Conservation (phyloP, 208 protist species). For the Crithidia fasciculata region DNA sequence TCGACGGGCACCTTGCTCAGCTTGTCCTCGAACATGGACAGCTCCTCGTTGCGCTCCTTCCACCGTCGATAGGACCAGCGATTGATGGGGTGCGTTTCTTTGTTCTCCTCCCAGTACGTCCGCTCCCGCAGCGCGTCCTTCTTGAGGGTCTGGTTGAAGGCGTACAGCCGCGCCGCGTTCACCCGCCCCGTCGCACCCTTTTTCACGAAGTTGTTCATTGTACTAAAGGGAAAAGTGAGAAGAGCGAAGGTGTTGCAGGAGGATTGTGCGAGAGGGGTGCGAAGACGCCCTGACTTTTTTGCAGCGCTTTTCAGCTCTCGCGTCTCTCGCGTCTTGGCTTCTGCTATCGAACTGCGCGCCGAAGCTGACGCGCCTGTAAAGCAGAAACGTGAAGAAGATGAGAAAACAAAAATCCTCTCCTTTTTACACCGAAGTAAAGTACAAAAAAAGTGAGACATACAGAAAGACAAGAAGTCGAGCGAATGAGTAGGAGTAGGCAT, state of each 20-base stretch:
- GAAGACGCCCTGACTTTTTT: neutral
- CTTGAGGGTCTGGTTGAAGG: conserved; percentile 87
- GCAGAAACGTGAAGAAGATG: too few species aligned
- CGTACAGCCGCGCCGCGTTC: conserved; percentile 71
- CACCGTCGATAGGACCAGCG: conserved; percentile 80
- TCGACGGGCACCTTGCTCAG: conserved; percentile 77
- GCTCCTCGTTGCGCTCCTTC: conserved; percentile 73
- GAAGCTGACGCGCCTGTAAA: too few species aligned
- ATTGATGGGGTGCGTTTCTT: conserved; percentile 85
- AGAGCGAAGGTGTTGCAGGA: neutral
- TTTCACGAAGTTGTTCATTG: conserved; percentile 68
- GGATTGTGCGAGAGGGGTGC: too few species aligned
- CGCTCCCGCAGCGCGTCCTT: conserved; percentile 72
- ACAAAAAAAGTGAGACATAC: too few species aligned
- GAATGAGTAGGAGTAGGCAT: too few species aligned
- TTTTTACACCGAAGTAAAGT: too few species aligned
- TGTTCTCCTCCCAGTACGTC: conserved; percentile 82
- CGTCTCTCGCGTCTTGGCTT: too few species aligned
- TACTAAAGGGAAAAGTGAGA: neutral
- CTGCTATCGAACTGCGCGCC: too few species aligned
- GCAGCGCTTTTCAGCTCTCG: neutral
- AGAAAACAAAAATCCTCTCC: too few species aligned
- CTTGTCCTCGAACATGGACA: conserved; percentile 85
- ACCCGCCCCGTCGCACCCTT: conserved; percentile 62
- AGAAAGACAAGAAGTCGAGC: too few species aligned